Base-by-base conservation (phyloP, 2,329 filamentous ascomycete species). In the Endoconidiophora laricicola region DNA sequence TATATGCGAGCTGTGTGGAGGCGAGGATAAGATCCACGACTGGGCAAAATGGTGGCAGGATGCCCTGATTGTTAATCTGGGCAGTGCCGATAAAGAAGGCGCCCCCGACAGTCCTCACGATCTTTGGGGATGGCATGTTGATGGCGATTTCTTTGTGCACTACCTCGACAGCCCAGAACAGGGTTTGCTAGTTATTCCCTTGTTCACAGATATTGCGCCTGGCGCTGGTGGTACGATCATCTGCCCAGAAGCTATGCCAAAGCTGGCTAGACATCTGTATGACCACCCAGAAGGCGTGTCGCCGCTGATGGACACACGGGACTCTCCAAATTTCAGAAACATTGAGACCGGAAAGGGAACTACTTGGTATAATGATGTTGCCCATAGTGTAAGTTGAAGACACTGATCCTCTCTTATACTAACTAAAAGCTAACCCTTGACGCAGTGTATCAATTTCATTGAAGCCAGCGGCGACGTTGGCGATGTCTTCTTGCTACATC, bases 111-210 rank as follows among this genome's bases (percentile, higher is more conserved):
- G 67, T 36, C 76, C 76, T 0, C 66, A 70, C 46, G 68, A 75
- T 0, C 63, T 82, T 20, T 58, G 66, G 6, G 67, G 67, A 20
- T 84, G 80, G 79, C 80, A 83, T 61, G 76, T 81, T 16, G 79
- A 83, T 61, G 79, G 80, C 6, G 79, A 84, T 56, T 83, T 82
- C 61, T 84, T 84, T 60, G 69, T 80, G 4, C 80, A 84, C 64
- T 85, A 79, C 56, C 71, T 85, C 36, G 80, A 84, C 59, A 79
- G 74, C 18, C 75, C 75, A 0, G 81, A 85, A 63, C 81, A 85
- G 60, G 81, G 69, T 0, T 63, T 84, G 12, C 67, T 84, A 1
- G 77, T 83, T 10, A 82, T 81, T 39, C 79, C 80, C 1, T 61
- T 83, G 4, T 84, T 79, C 64, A 77, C 70, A 0, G 78, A 83